Conservation (phyloP, 2,329 filamentous ascomycete genomes). For the Talaromyces sp. region DNA sequence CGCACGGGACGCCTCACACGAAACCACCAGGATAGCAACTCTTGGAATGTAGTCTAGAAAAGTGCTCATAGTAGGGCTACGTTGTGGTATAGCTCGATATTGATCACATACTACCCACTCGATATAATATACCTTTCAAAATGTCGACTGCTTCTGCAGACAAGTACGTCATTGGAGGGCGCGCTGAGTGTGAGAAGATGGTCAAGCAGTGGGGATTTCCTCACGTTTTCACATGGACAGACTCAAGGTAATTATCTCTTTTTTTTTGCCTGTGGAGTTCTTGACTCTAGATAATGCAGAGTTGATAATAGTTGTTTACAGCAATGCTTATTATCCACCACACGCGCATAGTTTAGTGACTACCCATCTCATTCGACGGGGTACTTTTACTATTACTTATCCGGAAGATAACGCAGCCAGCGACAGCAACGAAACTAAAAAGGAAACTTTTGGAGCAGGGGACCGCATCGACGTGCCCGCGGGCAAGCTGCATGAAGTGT, state of each 20-base stretch:
- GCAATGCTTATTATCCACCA: constrained; percentile 57
- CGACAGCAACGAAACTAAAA: constrained; percentile 30
- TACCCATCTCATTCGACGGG: constrained; percentile 56
- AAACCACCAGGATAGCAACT: not conserved
- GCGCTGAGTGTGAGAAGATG: constrained; percentile 48
- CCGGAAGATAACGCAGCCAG: constrained; percentile 43
- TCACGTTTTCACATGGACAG: constrained; percentile 59
- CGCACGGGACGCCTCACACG: not conserved
- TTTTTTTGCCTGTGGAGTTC: not conserved
- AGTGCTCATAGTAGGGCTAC: not conserved
- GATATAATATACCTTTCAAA: not conserved
- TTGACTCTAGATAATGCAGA: not conserved
- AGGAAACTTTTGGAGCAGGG: constrained; percentile 54
- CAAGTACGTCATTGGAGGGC: constrained; percentile 29
- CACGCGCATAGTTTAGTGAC: constrained; percentile 54
- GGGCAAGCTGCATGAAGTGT: constrained; percentile 55
- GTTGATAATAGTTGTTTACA: constrained; percentile 20
- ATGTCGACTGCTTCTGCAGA: constrained; percentile 16
- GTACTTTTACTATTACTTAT: constrained; percentile 55
- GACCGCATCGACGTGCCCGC: constrained; percentile 56
- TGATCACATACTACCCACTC: not conserved
- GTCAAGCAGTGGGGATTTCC: constrained; percentile 57
- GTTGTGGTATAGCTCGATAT: not conserved
- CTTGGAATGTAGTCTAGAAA: not conserved
- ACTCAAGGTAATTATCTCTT: constrained; percentile 46